Base-by-base conservation (phyloP, 768 basidiomycete genomes). In the Pluteus cervinus region DNA sequence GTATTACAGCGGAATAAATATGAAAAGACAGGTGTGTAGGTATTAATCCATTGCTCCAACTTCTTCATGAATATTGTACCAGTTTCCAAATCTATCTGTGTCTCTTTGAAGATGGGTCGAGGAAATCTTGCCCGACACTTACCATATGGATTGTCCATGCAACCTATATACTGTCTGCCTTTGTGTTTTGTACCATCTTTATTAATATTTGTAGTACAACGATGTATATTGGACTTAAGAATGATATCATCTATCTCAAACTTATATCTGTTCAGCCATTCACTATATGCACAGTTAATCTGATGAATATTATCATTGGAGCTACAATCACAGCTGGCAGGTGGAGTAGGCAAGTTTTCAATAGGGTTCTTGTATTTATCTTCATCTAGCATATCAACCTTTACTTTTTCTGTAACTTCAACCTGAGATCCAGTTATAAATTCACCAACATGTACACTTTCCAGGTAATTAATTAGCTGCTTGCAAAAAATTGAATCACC, bases 91-190 rank as follows among this genome's bases (percentile, higher is more conserved):
- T 55, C 56, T 7, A 66, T 43, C 10, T 22, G 9, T 7, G 61
- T 60, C 4, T 47, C 18, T 3, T 23, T 4, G 29, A 40, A 39
- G 1, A 48, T 38, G 3, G 37, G 25, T 17, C 61, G 29, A 2
- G 65, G 66, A 54, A 65, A 66, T 0, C 60, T 30, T 2, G 57
- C 48, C 40, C 51, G 57, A 39, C 65, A 66, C 14, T 36, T 48
- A 6, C 50, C 47, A 33, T 48, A 48, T 36, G 57, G 53, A 24
- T 57, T 48, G 26, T 44, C 28, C 14, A 36, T 15, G 22, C 39
- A 41, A 17, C 45, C 37, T 23, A 24, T 23, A 38, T 56, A 42
- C 21, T 30, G 24, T 8, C 12, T 15, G 16, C 33, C 46, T 34
- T 46, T 43, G 24, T 37, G 44, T 20, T 34, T 26, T 23, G 42